Base-by-base conservation (phyloP, 2,329 filamentous ascomycete genomes). In the Arthroderma sp. region DNA sequence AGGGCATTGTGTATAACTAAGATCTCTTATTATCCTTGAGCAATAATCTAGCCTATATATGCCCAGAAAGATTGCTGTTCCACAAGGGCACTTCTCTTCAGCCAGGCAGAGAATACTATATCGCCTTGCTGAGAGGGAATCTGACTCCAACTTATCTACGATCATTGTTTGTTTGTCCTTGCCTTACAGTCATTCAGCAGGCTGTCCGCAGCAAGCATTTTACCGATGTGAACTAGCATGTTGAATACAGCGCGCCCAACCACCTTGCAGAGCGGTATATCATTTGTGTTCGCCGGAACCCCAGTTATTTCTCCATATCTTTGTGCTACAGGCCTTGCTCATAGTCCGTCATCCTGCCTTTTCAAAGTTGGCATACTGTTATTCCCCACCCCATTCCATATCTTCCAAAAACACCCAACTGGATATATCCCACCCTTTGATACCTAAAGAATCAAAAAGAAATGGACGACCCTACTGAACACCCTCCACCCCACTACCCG, bases 1-100 rank as follows among this genome's bases (percentile, higher is more conserved):
- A 51, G 50, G 40, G 50, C 51, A 47, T 43, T 27, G 22, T 54
- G 58, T 62, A 58, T 51, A 51, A 57, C 55, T 50, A 52, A 36
- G 51, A 54, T 59, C 45, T 54, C 56, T 11, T 52, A 44, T 44
- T 32, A 51, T 48, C 43, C 49, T 48, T 50, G 52, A 48, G 49
- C 47, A 51, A 47, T 56, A 51, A 60, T 61, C 59, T 57, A 57
- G 48, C 50, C 45, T 48, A 46, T 49, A 46, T 54, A 46, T 39
- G 53, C 53, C 53, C 49, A 51, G 50, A 56, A 37, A 54, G 48
- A 52, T 53, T 48, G 48, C 50, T 48, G 61, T 62, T 58, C 49
- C 57, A 63, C 61, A 53, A 52, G 45, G 45, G 36, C 48, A 54
- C 48, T 51, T 46, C 49, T 50, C 53, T 53, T 52, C 50, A 48